Percentiles rank a stretch among this genome's conserved stretches.
Evolutionary conservation across 1,284 basidiomycete species (phyloP).

Genomic region (Fomitopsis betulina): DNA sequence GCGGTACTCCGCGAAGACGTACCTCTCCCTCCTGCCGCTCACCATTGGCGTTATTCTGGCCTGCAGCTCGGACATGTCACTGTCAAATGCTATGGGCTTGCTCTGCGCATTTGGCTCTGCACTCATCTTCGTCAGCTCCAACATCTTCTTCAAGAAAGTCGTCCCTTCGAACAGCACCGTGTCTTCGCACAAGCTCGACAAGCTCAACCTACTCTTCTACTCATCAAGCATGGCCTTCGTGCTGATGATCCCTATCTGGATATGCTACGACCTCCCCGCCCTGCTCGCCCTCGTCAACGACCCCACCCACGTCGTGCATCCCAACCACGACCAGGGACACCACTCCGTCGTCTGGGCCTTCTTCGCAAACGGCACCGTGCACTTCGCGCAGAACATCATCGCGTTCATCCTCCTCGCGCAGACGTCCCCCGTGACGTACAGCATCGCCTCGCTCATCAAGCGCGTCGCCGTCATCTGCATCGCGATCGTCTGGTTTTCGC

Average conservation of each 20-base stretch:
- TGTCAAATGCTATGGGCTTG: constrained; percentile 79
- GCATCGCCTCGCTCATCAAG: constrained; percentile 96
- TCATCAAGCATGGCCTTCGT: constrained; percentile 93
- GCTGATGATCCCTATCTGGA: constrained; percentile 93
- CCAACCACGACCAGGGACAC: constrained; percentile 31
- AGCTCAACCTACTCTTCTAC: constrained; percentile 94
- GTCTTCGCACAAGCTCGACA: constrained; percentile 83
- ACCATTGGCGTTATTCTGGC: constrained; percentile 97
- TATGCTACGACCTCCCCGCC: constrained; percentile 77
- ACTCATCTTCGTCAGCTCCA: constrained; percentile 94
- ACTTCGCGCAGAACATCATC: constrained; percentile 96
- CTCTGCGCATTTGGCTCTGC: constrained; percentile 93
- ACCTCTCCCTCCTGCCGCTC: constrained; percentile 90
- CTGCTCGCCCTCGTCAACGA: constrained; percentile 46
- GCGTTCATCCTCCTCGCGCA: constrained; percentile 95
- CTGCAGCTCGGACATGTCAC: constrained; percentile 88
- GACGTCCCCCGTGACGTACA: constrained; percentile 98
- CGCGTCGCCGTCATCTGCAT: constrained; percentile 98
- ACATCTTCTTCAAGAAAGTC: constrained; percentile 99
- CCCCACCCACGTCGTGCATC: constrained; percentile 42
- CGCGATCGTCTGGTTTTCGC: constrained; percentile 96
- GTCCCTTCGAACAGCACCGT: constrained; percentile 65
- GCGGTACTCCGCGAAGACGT: constrained; percentile 88
- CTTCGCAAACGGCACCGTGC: constrained; percentile 90
- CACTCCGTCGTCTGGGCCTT: constrained; percentile 74